Evolutionary conservation across 768 basidiomycete species (phyloP).

Genomic region (Melanogaster broomeanus): DNA sequence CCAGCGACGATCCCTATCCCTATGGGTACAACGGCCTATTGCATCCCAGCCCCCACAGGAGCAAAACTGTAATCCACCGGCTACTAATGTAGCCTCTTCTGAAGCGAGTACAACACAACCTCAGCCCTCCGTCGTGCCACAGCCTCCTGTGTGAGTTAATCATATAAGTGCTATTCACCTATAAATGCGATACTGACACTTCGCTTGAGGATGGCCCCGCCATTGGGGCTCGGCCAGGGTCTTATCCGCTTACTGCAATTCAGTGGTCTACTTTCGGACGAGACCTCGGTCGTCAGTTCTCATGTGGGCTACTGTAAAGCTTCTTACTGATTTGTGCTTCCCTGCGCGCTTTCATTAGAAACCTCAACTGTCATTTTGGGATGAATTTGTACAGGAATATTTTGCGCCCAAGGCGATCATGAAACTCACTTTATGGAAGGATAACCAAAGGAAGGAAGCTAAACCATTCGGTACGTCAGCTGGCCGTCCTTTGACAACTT

Average conservation of each 20-base stretch:
- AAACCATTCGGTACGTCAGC: conserved; percentile 73
- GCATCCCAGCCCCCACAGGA: conserved; percentile 38
- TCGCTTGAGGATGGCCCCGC: conserved; percentile 28
- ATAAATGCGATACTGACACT: conserved; percentile 15
- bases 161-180: background rate
- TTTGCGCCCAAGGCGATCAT: conserved; percentile 71
- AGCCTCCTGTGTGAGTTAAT: conserved; percentile 34
- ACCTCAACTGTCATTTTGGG: conserved; percentile 69
- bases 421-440: conserved; percentile 88
- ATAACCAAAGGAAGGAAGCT: conserved; percentile 75
- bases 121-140: conserved; percentile 27
- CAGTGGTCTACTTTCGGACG: conserved; percentile 61
- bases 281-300: conserved; percentile 46
- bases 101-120: conserved; percentile 35
- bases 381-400: conserved; percentile 60
- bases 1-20: conserved; percentile 35
- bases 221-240: conserved; percentile 61
- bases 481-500: conserved; percentile 8
- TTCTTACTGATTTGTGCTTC: conserved; percentile 5
- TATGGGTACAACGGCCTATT: conserved; percentile 37
- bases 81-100: conserved; percentile 25
- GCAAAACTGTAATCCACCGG: conserved; percentile 20
- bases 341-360: conserved; percentile 41
- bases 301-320: background rate
- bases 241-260: conserved; percentile 67